phyloP scores from a whole-genome alignment of 2,329 filamentous ascomycete species.

The Penicillium sp. region DNA sequence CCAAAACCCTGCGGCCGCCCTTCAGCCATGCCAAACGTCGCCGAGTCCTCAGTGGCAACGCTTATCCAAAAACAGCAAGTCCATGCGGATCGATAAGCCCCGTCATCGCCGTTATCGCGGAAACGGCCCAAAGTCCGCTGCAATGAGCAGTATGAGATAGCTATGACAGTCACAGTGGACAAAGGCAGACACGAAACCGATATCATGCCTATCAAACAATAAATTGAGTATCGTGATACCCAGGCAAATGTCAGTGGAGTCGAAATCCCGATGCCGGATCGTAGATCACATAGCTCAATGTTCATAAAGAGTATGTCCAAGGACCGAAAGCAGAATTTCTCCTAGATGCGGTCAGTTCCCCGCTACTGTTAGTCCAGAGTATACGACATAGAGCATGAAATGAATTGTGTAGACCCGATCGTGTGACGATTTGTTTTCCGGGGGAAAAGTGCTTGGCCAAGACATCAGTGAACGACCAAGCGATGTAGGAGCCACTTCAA shows the following conservation, averaged over 20 bases:
- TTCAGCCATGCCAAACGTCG: slow-evolving; percentile 3
- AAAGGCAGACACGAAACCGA: neutral
- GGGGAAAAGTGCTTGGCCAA: neutral
- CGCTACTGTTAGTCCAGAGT: neutral
- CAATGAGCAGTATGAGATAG: neutral
- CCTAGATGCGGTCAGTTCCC: neutral
- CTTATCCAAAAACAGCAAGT: slow-evolving; percentile 24
- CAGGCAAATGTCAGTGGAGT: neutral
- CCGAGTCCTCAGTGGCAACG: slow-evolving; percentile 18
- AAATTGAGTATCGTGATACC: neutral
- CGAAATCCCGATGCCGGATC: slow-evolving; percentile 3
- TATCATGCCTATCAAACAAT: neutral
- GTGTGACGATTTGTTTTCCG: neutral
- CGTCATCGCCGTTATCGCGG: slow-evolving; percentile 11
- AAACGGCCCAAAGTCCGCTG: slow-evolving; percentile 13
- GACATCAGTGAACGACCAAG: slow-evolving; percentile 11
- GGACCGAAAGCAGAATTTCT: neutral
- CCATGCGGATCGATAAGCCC: slow-evolving; percentile 26
- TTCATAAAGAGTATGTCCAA: neutral
- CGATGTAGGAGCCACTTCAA: slow-evolving; percentile 1
- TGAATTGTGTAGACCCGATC: neutral
- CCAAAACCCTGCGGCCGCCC: slow-evolving; percentile 9
- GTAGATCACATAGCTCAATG: neutral
- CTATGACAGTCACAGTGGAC: neutral
- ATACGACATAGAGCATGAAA: neutral